phyloP scores from a whole-genome alignment of 2,329 filamentous ascomycete genomes.

The Ophiostoma ips region DNA sequence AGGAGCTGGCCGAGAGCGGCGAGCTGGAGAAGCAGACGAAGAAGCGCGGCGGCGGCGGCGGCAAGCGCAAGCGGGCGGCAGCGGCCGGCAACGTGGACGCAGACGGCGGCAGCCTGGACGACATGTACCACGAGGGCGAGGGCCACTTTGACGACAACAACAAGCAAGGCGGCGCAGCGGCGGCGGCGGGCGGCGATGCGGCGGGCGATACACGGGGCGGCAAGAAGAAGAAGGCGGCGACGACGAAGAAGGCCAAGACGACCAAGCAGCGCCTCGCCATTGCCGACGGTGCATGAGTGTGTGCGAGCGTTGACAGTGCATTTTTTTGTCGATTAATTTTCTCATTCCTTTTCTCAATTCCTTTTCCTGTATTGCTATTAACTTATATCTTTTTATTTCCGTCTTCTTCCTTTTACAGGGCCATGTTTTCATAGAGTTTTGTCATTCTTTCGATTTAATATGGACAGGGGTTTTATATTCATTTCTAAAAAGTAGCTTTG shows the following conservation, averaged over 20 bases:
- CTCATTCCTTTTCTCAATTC: neutral
- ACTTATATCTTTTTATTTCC: neutral
- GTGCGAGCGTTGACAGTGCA: neutral
- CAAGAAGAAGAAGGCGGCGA: slow-evolving; percentile 38
- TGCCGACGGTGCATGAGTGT: slow-evolving; percentile 41
- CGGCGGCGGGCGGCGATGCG: slow-evolving; percentile 62
- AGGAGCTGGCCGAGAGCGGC: slow-evolving; percentile 65
- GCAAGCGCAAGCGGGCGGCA: slow-evolving; percentile 37
- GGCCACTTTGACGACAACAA: slow-evolving; percentile 80
- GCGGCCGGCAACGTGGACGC: slow-evolving; percentile 9
- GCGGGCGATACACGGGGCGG: slow-evolving; percentile 29
- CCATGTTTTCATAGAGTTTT: neutral
- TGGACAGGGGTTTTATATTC: neutral
- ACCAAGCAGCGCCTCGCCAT: slow-evolving; percentile 55
- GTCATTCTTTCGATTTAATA: neutral
- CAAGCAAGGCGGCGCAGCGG: slow-evolving; percentile 59
- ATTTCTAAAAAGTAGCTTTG: neutral
- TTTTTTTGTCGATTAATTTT: neutral
- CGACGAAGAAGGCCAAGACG: slow-evolving; percentile 52
- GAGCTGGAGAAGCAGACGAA: slow-evolving; percentile 47
- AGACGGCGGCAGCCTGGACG: slow-evolving; percentile 56
- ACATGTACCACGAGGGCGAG: slow-evolving; percentile 99
- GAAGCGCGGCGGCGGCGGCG: slow-evolving; percentile 41
- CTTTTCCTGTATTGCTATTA: neutral
- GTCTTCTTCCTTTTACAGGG: neutral